These are phyloP conservation scores for Penicillium sp. DNA, from an alignment of 2,329 filamentous ascomycete genomes.

Conservation along the genomic window DNA sequence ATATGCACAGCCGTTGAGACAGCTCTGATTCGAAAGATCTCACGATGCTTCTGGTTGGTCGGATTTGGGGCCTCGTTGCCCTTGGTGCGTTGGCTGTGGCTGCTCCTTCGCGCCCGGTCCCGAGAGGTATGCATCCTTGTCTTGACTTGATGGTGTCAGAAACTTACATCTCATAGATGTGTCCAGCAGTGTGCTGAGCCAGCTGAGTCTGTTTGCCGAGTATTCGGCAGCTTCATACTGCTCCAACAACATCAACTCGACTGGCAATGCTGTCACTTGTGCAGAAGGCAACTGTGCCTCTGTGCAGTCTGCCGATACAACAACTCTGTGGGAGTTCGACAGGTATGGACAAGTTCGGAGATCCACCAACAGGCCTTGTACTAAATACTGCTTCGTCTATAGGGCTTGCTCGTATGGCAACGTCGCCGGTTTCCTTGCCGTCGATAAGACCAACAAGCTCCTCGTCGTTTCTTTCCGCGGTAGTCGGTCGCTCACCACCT, in stretches of 20 bases:
- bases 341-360: slow-evolving; percentile 38
- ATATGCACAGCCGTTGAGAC: background rate
- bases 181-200: slow-evolving; percentile 40
- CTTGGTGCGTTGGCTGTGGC: slow-evolving; percentile 19
- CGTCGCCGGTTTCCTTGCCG: slow-evolving; percentile 51
- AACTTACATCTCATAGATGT: slow-evolving; percentile 33
- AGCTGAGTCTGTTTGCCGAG: slow-evolving; percentile 52
- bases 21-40: background rate
- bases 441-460: slow-evolving; percentile 46
- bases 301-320: slow-evolving; percentile 51
- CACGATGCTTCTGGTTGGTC: slow-evolving; percentile 9
- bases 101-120: slow-evolving; percentile 20
- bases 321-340: slow-evolving; percentile 51
- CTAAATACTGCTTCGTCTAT: background rate
- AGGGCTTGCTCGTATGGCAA: slow-evolving; percentile 38
- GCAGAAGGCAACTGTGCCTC: slow-evolving; percentile 49
- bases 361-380: background rate
- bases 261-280: slow-evolving; percentile 49
- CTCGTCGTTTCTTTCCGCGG: slow-evolving; percentile 42
- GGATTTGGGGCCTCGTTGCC: slow-evolving; percentile 13
- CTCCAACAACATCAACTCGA: slow-evolving; percentile 48
- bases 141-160: background rate
- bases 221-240: slow-evolving; percentile 59
- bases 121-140: slow-evolving; percentile 25
- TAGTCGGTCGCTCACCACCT: slow-evolving; percentile 32